phyloP scores from a whole-genome alignment of 2,329 filamentous ascomycete species.

The Phoma sp. region DNA sequence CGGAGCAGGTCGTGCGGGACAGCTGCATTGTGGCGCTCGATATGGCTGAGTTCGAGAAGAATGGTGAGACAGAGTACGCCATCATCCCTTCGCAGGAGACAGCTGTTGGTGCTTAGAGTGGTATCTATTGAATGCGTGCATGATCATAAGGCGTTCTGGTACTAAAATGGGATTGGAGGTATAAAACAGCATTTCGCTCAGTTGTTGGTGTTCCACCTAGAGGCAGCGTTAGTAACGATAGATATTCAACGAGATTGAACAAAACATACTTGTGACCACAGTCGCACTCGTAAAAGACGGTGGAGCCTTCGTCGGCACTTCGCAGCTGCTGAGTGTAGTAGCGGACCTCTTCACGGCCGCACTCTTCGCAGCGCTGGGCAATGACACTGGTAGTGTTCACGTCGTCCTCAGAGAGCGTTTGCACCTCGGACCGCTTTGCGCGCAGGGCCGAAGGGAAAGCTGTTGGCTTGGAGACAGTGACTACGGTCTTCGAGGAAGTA shows the following conservation, averaged over 20 bases:
- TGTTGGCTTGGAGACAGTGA: slow-evolving; percentile 83
- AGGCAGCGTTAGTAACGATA: slow-evolving; percentile 26
- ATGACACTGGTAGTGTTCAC: slow-evolving; percentile 74
- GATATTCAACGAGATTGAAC: not conserved
- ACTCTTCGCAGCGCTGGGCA: slow-evolving; percentile 76
- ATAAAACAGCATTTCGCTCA: slow-evolving; percentile 52
- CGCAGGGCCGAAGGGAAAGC: slow-evolving; percentile 91
- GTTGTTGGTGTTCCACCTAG: slow-evolving; percentile 65
- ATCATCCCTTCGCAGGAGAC: slow-evolving; percentile 68
- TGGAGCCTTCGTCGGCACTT: slow-evolving; percentile 93
- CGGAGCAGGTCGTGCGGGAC: slow-evolving; percentile 91
- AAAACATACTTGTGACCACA: slow-evolving; percentile 78
- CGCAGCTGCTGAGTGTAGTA: slow-evolving; percentile 86
- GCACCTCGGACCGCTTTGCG: slow-evolving; percentile 84
- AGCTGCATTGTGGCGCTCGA: slow-evolving; percentile 94
- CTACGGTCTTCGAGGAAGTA: slow-evolving; percentile 69
- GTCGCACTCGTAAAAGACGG: slow-evolving; percentile 87
- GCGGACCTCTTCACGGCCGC: slow-evolving; percentile 80
- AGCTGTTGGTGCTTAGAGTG: slow-evolving; percentile 33
- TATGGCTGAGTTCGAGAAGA: slow-evolving; percentile 97
- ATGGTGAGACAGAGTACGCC: slow-evolving; percentile 87
- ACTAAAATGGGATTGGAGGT: slow-evolving; percentile 19
- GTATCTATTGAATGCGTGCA: slow-evolving; percentile 18
- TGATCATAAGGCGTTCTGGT: slow-evolving; percentile 32
- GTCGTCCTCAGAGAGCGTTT: slow-evolving; percentile 79